Base-by-base conservation (phyloP, 75 land plant species). In the Larix kaempferi region DNA sequence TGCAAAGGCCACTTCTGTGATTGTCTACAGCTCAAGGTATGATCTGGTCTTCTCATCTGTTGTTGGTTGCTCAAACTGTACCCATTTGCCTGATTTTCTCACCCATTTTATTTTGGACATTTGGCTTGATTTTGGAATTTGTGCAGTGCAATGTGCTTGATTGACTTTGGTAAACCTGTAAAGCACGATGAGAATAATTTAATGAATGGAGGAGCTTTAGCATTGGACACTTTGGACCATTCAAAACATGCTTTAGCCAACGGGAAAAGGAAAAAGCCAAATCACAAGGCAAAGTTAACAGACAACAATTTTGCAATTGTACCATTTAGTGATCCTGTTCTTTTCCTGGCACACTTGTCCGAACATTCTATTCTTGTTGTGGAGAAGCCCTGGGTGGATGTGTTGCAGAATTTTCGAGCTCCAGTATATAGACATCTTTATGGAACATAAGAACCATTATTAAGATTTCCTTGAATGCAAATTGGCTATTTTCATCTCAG, bases 391-490 rank as follows among this genome's bases (percentile, higher is more conserved):
- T 98, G 99, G 99, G 58, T 78, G 74, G 91, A 91, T 52, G 96
- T 94, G 10, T 85, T 90, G n/a, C 79, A 77, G 69, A 91, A 82
- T 52, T 91, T 98, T 17, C 91, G 88, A 66, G 86, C 98, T n/a
- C 99, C 99, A 61, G 91, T 95, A 56, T 91, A 91, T 77, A 91
- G 99, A 83, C 98, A 98, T 82, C 86, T 91, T 22, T 95, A 65
- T 82, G 98, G 99, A 75, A 89, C 98, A 27, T 97, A 90, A 84
- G n/a, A 74, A 74, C 27, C n/a, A 52, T 5, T 15, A 14, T 55
- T 13, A 8, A 14, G 8, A 13, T 56, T 1, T 52, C 54, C 54
- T 49, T 49, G 12, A 49, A 49, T 49, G 54, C 54, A 10, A 10
- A 49, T 49, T 11, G 12, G 54, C 12, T 10, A 6, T 8, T 6